Evolutionary conservation across 2,329 filamentous ascomycete species (phyloP).

Genomic region (Neonectria neomacrospora): DNA sequence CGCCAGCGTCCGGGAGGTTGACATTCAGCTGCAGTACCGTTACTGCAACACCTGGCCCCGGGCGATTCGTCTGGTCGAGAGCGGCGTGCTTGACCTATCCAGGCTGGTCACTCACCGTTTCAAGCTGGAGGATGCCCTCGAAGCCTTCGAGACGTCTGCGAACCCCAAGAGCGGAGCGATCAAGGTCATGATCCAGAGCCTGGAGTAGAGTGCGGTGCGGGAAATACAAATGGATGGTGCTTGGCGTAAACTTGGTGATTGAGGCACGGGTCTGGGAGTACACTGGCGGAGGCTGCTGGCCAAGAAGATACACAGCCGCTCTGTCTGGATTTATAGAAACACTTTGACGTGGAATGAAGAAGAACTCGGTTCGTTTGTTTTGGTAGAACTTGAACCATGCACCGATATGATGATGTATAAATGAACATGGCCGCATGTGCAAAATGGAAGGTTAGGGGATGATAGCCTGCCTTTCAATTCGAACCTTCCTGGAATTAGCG

Average conservation of each 20-base stretch:
- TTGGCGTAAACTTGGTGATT: conserved; percentile 42
- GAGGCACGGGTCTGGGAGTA: conserved; percentile 29
- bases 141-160: conserved; percentile 89
- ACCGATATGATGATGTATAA: neutral
- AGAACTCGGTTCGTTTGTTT: conserved; percentile 5
- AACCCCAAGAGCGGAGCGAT: conserved; percentile 94
- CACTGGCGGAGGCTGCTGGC: conserved; percentile 26
- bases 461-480: neutral
- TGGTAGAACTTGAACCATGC: neutral
- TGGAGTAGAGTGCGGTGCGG: conserved; percentile 55
- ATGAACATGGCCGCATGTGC: neutral
- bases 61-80: conserved; percentile 88
- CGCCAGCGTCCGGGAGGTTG: conserved; percentile 88
- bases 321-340: conserved; percentile 37
- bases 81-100: conserved; percentile 82
- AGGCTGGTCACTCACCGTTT: conserved; percentile 91
- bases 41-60: conserved; percentile 97
- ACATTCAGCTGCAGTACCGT: conserved; percentile 95
- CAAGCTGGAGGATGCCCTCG: conserved; percentile 83
- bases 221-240: conserved; percentile 32
- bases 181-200: conserved; percentile 92
- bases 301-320: conserved; percentile 24
- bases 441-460: too few species aligned
- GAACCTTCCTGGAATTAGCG: neutral
- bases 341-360: conserved; percentile 13